Evolutionary conservation across 345 rosid species (phyloP).

Genomic region (Syzygium aromaticum): DNA sequence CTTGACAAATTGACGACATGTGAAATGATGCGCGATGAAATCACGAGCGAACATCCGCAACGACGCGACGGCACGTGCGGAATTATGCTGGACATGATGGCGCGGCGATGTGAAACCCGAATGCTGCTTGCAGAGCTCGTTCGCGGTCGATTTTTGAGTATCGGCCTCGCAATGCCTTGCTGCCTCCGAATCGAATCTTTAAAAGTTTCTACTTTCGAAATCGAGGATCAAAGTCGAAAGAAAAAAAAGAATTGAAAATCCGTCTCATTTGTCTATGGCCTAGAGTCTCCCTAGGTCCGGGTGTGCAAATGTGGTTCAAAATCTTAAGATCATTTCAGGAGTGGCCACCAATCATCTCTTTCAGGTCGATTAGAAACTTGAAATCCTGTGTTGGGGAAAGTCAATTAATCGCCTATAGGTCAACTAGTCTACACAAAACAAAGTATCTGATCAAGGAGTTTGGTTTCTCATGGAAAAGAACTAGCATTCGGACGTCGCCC

Average conservation of each 20-base stretch:
- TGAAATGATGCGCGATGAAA: accelerated
- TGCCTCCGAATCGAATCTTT: accelerated
- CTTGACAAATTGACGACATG: background rate
- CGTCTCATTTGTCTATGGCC: background rate
- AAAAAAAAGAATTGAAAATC: background rate
- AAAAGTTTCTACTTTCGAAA: background rate
- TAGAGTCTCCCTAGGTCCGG: background rate
- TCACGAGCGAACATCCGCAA: background rate
- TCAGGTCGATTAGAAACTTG: background rate
- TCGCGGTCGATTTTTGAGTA: accelerated
- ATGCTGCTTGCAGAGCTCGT: background rate
- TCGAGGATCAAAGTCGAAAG: background rate
- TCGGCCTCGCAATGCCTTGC: background rate
- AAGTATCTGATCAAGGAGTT: background rate
- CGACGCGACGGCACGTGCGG: background rate
- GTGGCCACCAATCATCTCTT: background rate
- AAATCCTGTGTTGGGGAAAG: background rate
- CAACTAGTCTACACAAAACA: background rate
- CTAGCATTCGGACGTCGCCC: background rate
- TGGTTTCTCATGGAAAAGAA: background rate
- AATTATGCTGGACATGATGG: background rate
- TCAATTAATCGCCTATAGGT: background rate
- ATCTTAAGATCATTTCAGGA: background rate
- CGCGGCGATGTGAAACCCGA: background rate
- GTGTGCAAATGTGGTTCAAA: background rate